Evolutionary conservation across 2,329 filamentous ascomycete species (phyloP).

Genomic region (Phyllosticta capitalensis): DNA sequence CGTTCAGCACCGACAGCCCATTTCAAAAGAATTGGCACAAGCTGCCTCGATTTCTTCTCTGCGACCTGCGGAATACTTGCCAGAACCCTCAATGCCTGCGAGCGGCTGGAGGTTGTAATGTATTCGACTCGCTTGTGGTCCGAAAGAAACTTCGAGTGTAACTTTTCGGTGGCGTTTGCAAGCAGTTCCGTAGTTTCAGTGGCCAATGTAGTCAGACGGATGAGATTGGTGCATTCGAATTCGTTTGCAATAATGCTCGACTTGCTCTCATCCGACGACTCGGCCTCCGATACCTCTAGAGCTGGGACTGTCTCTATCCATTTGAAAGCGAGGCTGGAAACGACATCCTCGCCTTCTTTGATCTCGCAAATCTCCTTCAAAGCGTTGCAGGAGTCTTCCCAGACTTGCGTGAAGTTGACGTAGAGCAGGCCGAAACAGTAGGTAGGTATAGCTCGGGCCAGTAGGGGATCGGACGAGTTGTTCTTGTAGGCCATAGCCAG

Average conservation of each 20-base stretch:
- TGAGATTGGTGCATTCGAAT: conserved; percentile 76
- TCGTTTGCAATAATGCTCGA: conserved; percentile 43
- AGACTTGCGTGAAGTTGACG: conserved; percentile 72
- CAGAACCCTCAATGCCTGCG: conserved; percentile 72
- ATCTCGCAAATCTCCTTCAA: conserved; percentile 65
- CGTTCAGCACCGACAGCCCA: conserved; percentile 48
- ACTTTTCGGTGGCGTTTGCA: conserved; percentile 34
- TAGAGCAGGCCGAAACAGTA: conserved; percentile 88
- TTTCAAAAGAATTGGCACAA: conserved; percentile 77
- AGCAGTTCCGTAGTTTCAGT: conserved; percentile 22
- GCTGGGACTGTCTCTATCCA: conserved; percentile 49
- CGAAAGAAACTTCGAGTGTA: conserved; percentile 55
- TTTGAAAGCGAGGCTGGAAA: conserved; percentile 63
- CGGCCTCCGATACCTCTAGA: neutral
- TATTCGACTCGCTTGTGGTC: conserved; percentile 48
- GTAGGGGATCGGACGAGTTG: conserved; percentile 51
- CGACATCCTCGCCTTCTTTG: conserved; percentile 60
- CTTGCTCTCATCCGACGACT: neutral
- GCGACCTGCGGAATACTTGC: conserved; percentile 64
- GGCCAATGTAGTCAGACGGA: conserved; percentile 43
- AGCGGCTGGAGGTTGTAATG: conserved; percentile 51
- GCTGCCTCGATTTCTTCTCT: conserved; percentile 72
- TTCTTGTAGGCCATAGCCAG: conserved; percentile 56
- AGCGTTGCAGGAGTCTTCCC: conserved; percentile 72
- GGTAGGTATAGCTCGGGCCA: conserved; percentile 62